These are phyloP conservation scores for Phialophora macrospora DNA, from an alignment of 2,329 filamentous ascomycete species.

Conservation along the genomic window DNA sequence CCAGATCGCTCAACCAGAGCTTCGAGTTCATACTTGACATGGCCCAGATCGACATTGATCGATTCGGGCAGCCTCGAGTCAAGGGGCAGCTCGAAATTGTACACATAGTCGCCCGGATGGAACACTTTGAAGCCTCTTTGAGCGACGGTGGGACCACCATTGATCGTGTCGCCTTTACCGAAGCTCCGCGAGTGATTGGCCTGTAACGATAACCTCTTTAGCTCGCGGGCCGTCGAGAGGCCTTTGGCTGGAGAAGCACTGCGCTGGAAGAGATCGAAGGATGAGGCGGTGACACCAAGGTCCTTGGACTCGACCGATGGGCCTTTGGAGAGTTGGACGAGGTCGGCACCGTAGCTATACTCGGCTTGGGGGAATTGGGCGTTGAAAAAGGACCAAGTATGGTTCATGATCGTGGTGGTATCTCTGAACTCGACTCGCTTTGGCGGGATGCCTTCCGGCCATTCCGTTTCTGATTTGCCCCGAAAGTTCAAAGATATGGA, in stretches of 20 bases:
- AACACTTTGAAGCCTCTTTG: slow-evolving; percentile 88
- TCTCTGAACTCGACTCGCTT: slow-evolving; percentile 82
- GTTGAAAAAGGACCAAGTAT: slow-evolving; percentile 93
- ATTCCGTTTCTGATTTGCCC: slow-evolving; percentile 86
- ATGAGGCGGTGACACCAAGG: slow-evolving; percentile 45
- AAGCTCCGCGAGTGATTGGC: slow-evolving; percentile 85
- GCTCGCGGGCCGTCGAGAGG: slow-evolving; percentile 55
- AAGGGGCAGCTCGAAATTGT: slow-evolving; percentile 80
- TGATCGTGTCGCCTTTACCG: slow-evolving; percentile 73
- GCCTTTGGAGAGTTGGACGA: slow-evolving; percentile 60
- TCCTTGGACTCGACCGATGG: slow-evolving; percentile 43
- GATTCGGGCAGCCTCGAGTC: slow-evolving; percentile 82
- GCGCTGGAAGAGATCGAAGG: slow-evolving; percentile 51
- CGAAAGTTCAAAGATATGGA: slow-evolving; percentile 84
- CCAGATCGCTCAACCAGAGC: slow-evolving; percentile 83
- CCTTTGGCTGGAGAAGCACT: slow-evolving; percentile 48
- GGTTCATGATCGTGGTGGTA: slow-evolving; percentile 82
- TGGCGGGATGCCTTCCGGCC: slow-evolving; percentile 94
- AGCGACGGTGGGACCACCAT: slow-evolving; percentile 61
- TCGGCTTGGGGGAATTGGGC: slow-evolving; percentile 63
- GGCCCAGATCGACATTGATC: slow-evolving; percentile 83
- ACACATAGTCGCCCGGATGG: slow-evolving; percentile 72
- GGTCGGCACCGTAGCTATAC: slow-evolving; percentile 66
- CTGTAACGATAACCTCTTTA: slow-evolving; percentile 75
- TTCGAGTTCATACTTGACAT: slow-evolving; percentile 85